Conservation (phyloP, 2,329 filamentous ascomycete genomes). For the Lasiodiplodia sp. region DNA sequence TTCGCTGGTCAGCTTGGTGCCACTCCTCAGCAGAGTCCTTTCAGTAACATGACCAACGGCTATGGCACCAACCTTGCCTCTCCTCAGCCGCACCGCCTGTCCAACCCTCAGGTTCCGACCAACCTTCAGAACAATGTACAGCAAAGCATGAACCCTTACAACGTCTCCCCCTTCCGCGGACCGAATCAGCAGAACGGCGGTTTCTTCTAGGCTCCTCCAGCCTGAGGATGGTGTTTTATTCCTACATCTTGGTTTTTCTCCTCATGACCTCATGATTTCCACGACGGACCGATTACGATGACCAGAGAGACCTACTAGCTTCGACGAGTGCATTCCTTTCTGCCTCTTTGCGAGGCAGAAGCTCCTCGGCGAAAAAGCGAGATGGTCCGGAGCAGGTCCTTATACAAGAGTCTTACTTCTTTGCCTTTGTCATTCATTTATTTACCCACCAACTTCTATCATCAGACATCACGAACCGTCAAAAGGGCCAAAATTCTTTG, state of each 20-base stretch:
- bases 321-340: constrained; percentile 14
- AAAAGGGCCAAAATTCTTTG: not conserved
- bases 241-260: not conserved
- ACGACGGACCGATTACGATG: constrained; percentile 16
- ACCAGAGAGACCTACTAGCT: constrained; percentile 7
- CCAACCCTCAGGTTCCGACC: constrained; percentile 45
- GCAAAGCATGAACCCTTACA: constrained; percentile 25
- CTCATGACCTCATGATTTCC: constrained; percentile 17
- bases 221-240: not conserved
- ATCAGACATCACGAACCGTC: constrained; percentile 18
- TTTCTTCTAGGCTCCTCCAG: constrained; percentile 14
- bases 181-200: constrained; percentile 1
- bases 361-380: not conserved
- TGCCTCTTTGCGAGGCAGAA: not conserved
- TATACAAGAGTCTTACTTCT: constrained; percentile 18
- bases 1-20: not conserved
- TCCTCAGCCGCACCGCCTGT: constrained; percentile 28
- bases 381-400: constrained; percentile 14
- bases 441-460: not conserved
- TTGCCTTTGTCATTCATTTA: constrained; percentile 5
- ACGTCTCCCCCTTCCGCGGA: constrained; percentile 6
- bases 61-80: constrained; percentile 27
- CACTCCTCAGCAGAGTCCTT: constrained; percentile 13
- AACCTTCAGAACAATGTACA: constrained; percentile 47
- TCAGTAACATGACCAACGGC: constrained; percentile 28